Percentiles rank a stretch among this genome's conserved stretches.
Evolutionary conservation across 2,329 filamentous ascomycete genomes (phyloP).

Genomic region (Trichoderma atrobrunneum): DNA sequence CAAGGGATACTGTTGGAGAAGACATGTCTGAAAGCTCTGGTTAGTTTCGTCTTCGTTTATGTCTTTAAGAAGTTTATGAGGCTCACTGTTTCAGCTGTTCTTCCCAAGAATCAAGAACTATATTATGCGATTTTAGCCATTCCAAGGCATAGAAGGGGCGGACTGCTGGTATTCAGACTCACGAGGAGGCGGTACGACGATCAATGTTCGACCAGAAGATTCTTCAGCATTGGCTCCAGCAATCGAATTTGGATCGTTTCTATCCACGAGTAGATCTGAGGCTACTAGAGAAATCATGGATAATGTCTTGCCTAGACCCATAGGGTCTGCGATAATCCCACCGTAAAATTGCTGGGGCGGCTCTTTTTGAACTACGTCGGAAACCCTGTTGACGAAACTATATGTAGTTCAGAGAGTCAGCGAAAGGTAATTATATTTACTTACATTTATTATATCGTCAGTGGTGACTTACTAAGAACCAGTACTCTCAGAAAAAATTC

Average conservation of each 20-base stretch:
- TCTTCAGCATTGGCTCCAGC: background rate
- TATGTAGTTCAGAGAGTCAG: background rate
- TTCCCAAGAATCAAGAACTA: constrained; percentile 9
- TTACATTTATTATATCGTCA: background rate
- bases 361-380: constrained; percentile 28
- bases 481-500: constrained; percentile 23
- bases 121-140: background rate
- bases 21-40: constrained; percentile 26
- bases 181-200: constrained; percentile 9
- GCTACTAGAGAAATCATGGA: constrained; percentile 43
- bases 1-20: constrained; percentile 18
- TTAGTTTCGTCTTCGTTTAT: background rate
- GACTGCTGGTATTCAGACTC: background rate
- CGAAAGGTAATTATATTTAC: background rate
- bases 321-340: constrained; percentile 46
- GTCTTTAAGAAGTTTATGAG: accelerated
- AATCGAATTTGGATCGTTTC: background rate
- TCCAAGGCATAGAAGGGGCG: background rate
- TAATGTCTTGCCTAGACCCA: constrained; percentile 47
- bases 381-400: constrained; percentile 38
- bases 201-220: background rate
- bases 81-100: constrained; percentile 1
- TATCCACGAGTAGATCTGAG: constrained; percentile 15
- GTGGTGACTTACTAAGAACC: background rate
- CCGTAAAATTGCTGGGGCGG: constrained; percentile 38